Evolutionary conservation across 2,329 filamentous ascomycete genomes (phyloP), one percentile per base, ranked within the genome.

Genomic region (Davidsoniella virescens): DNA sequence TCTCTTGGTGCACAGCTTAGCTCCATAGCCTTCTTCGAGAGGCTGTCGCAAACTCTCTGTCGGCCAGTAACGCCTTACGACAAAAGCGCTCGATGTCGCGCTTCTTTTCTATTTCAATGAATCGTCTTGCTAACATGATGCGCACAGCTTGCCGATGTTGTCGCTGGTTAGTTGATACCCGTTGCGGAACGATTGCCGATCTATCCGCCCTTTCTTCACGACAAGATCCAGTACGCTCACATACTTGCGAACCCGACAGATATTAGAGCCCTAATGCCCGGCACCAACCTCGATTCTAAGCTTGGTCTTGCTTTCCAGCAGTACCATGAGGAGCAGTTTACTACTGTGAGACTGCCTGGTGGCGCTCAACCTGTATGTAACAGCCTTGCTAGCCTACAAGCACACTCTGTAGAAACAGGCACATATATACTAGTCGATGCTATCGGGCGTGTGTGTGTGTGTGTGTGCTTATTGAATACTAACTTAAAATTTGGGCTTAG

Each of bases 321-420:
- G 66, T 96, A 98, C 75, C 95, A 96, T 60, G 90, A 98, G 67
- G 83, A 88, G 65, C 92, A 98, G 66, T 84, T 95, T 64, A 69
- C 80, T 45, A 87, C 87, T 14, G 82, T 86, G 55, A 94, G 93
- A 72, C 76, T 98, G 51, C 90, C 90, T 0, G 87, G 87, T 26
- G 78, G 84, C 62, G 90, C 79, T 64, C 80, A 87, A 64, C 59
- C 62, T 50, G 67, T 69, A 51, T 44, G 64, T 58, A 29, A 33
- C 29, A 10, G 29, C 12, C 12, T 12, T 12, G 12, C 12, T 33
- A 9, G 29, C 9, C 29, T 33, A 33, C 12, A 33, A 12, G 3
- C 12, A 33, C 12, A 6, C 29, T 12, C 8, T 4, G 9, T 33
- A 12, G 4, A 8, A 6, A 9, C 29, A 8, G 12, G 8, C 12